A percentile compares a stretch with the other conserved stretches of the same genome.
Evolutionary conservation across 2,329 filamentous ascomycete genomes (phyloP).

Genomic region (Microsporum ferrugineum): DNA sequence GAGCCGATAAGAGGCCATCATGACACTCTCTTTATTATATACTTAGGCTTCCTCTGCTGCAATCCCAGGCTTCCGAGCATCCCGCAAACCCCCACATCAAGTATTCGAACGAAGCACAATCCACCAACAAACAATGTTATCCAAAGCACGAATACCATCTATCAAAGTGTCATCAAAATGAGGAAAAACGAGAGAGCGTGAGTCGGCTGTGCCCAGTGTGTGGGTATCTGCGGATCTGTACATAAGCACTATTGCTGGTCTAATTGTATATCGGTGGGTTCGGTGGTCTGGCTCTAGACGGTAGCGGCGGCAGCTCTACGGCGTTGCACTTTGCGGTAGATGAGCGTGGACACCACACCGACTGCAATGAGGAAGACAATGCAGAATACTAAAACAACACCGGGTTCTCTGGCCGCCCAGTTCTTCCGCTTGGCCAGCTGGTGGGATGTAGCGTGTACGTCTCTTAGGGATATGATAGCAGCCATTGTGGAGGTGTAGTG

Average conservation of each 20-base stretch:
- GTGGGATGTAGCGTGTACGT: constrained; percentile 9
- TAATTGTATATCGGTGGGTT: not conserved
- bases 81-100: not conserved
- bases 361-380: constrained; percentile 47
- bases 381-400: constrained; percentile 52
- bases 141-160: not conserved
- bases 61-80: not conserved
- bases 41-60: not conserved
- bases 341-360: constrained; percentile 41
- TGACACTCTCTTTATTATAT: not conserved
- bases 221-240: not conserved
- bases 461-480: constrained; percentile 13
- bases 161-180: not conserved
- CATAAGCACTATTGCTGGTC: not conserved
- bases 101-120: not conserved
- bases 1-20: not conserved
- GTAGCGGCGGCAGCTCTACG: constrained; percentile 9
- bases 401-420: constrained; percentile 47
- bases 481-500: constrained; percentile 16
- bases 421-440: constrained; percentile 43
- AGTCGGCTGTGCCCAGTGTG: not conserved
- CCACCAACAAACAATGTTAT: not conserved
- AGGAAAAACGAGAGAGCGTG: not conserved
- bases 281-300: not conserved
- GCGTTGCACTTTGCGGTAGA: constrained; percentile 34